Base-by-base conservation (phyloP, 768 basidiomycete species). In the Heimioporus sp. region DNA sequence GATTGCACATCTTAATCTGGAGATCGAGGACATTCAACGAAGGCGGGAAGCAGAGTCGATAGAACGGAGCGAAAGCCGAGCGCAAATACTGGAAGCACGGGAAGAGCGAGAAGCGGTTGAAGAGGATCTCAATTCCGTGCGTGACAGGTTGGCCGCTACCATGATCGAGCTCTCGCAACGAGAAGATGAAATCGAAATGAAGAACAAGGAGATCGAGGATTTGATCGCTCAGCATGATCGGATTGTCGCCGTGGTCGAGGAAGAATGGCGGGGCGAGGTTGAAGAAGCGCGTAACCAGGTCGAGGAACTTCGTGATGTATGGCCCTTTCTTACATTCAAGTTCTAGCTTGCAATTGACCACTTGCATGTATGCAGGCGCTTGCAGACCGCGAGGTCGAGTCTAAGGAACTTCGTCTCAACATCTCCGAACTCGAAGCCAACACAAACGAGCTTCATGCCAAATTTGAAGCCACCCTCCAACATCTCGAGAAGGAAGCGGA, bases 231-330 rank as follows among this genome's bases (percentile, higher is more conserved):
- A 92, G 62, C 87, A 91, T 63, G 77, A 84, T 47, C 76, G 81
- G 28, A 86, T 90, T 48, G 81, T 92, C 3, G 79, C 80, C 17
- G 78, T 80, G 3, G 85, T 92, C 8, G 90, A 92, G 61, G 81
- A 85, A 39, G 90, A 91, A 60, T 96, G 92, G 92, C 74, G 86
- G 49, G 89, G 87, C 4, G 94, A 96, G 64, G 84, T 95, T 3
- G 84, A 92, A 55, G 90, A 92, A 57, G 83, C 84, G 2, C 77
- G 86, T 53, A 79, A 76, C 3, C 90, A 91, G 59, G 82, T 86
- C 1, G 90, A 92, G 50, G 90, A 95, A 66, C 75, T 90, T 15
- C 78, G 79, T 21, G 88, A 89, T 67, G 87, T 90, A 63, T 52
- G 78, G 24, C 24, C 72, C 21, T 36, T 2, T 31, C 28, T 52